Evolutionary conservation across 1,284 basidiomycete species (phyloP).

Genomic region (Puccinia coronata): DNA sequence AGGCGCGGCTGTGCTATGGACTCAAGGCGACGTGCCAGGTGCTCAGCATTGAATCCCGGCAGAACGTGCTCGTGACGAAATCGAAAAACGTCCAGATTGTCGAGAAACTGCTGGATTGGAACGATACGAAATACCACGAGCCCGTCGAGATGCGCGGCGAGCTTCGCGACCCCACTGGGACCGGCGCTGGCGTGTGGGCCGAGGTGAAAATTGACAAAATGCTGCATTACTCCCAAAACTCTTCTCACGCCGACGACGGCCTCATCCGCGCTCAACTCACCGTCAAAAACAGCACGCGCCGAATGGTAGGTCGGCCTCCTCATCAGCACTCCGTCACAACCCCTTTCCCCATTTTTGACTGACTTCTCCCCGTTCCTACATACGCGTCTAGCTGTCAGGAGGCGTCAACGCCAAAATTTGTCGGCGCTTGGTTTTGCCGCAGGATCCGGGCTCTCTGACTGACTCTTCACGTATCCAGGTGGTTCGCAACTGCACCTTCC

Average conservation of each 20-base stretch:
- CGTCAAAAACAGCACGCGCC: constrained; percentile 47
- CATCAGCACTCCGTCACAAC: neutral
- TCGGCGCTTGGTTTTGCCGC: constrained; percentile 25
- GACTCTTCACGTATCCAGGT: constrained; percentile 52
- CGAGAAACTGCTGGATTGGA: constrained; percentile 48
- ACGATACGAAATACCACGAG: constrained; percentile 27
- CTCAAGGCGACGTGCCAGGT: constrained; percentile 53
- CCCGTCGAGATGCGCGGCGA: constrained; percentile 53
- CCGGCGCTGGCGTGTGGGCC: constrained; percentile 42
- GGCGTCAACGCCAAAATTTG: constrained; percentile 46
- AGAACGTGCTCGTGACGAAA: constrained; percentile 48
- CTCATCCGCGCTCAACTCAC: constrained; percentile 39
- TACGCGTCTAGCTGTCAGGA: constrained; percentile 31
- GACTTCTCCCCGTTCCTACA: neutral
- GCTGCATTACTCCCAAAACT: constrained; percentile 24
- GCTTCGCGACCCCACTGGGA: constrained; percentile 50
- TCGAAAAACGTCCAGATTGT: constrained; percentile 50
- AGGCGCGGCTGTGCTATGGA: constrained; percentile 53
- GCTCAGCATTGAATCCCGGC: constrained; percentile 49
- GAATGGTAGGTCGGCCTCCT: constrained; percentile 20
- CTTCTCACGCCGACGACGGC: constrained; percentile 2
- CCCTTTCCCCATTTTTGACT: neutral
- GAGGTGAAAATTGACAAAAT: constrained; percentile 41
- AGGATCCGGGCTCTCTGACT: constrained; percentile 18
- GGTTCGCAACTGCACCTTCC: constrained; percentile 51